Percentiles rank a stretch among this genome's conserved stretches.
phyloP scores from a whole-genome alignment of 345 rosid species.

The Salix purpurea region DNA sequence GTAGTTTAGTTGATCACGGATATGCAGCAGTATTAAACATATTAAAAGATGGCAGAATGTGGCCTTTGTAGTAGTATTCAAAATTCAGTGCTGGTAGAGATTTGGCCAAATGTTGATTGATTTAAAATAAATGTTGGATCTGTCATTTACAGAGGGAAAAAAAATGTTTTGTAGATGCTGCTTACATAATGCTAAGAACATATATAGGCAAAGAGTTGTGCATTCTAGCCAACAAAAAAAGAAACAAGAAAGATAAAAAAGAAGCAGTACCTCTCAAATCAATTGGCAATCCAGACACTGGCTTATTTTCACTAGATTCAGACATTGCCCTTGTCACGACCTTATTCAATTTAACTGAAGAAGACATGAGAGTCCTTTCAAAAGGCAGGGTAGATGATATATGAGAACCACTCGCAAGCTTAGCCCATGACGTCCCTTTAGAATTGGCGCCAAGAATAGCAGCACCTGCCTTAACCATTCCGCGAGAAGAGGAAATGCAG shows the following conservation, averaged over 20 bases:
- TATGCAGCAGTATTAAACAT: background rate
- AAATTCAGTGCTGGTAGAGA: too few species aligned
- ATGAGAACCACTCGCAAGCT: slow-evolving; percentile 45
- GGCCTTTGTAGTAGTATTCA: background rate
- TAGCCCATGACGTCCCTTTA: slow-evolving; percentile 44
- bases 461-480: slow-evolving; percentile 41
- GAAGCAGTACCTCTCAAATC: slow-evolving; percentile 65
- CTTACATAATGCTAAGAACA: background rate
- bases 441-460: slow-evolving; percentile 33
- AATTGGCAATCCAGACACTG: slow-evolving; percentile 63
- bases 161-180: background rate
- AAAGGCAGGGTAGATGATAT: slow-evolving; percentile 43
- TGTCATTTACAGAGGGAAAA: background rate
- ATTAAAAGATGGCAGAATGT: background rate
- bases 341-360: slow-evolving; percentile 34
- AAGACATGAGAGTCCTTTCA: slow-evolving; percentile 26
- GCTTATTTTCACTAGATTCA: slow-evolving; percentile 47
- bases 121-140: background rate
- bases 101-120: too few species aligned
- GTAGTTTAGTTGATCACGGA: background rate
- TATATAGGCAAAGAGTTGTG: background rate
- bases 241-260: slow-evolving; percentile 1
- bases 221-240: background rate
- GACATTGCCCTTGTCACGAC: slow-evolving; percentile 57
- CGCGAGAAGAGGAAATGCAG: slow-evolving; percentile 40